A percentile compares a stretch with the other conserved stretches of the same genome.
Evolutionary conservation across 176 grass and related monocot species (phyloP).

Genomic region (Oryza rufipogon): DNA sequence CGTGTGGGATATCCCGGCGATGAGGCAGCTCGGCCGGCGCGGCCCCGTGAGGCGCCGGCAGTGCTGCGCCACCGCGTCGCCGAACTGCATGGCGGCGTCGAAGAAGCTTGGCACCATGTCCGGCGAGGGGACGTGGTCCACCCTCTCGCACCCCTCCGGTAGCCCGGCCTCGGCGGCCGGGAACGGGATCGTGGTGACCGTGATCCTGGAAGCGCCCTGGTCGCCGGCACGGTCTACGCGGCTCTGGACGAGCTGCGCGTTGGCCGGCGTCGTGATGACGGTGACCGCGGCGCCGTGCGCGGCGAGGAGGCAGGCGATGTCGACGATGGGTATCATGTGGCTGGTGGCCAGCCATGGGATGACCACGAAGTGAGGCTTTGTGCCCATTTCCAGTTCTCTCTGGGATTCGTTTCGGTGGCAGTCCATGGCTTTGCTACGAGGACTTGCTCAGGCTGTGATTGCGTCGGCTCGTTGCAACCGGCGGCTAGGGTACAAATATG

Average conservation of each 20-base stretch:
- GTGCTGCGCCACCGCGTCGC: conserved; percentile 42
- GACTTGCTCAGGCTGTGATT: background rate
- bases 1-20: conserved; percentile 56
- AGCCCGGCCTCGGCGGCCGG: conserved; percentile 47
- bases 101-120: conserved; percentile 42
- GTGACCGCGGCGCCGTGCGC: conserved; percentile 52
- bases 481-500: background rate
- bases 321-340: conserved; percentile 64
- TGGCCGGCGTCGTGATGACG: conserved; percentile 55
- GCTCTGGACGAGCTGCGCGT: conserved; percentile 41
- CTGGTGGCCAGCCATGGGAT: conserved; percentile 55
- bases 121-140: conserved; percentile 21
- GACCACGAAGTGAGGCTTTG: conserved; percentile 52
- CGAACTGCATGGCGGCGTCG: conserved; percentile 27
- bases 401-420: background rate
- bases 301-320: conserved; percentile 61
- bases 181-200: conserved; percentile 42
- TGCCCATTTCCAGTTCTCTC: conserved; percentile 1
- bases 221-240: conserved; percentile 38
- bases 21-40: conserved; percentile 46
- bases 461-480: background rate
- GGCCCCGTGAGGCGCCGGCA: background rate
- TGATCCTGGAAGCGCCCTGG: background rate
- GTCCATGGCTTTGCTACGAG: background rate
- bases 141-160: conserved; percentile 54